Evolutionary conservation across 2,329 filamentous ascomycete species (phyloP).

Genomic region (Alternaria sp.): DNA sequence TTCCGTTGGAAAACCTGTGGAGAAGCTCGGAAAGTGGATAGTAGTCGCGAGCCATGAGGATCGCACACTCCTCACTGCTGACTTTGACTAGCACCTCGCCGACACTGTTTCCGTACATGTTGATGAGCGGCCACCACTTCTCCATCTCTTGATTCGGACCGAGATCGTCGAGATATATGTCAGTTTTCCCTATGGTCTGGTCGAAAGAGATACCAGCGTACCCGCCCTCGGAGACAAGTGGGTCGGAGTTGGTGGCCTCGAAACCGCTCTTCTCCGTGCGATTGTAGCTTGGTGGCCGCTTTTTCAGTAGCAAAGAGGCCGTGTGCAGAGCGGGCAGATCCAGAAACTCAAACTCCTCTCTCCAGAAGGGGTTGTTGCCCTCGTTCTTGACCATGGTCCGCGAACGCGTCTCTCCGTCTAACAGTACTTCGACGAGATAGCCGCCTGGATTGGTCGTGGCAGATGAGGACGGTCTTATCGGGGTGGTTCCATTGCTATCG

Average conservation of each 20-base stretch:
- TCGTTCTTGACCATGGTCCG: slow-evolving; percentile 76
- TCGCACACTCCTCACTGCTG: slow-evolving; percentile 86
- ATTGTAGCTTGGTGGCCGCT: slow-evolving; percentile 57
- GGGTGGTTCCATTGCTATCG: slow-evolving; percentile 36
- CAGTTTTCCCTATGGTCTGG: slow-evolving; percentile 73
- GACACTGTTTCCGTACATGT: slow-evolving; percentile 76
- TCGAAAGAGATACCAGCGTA: slow-evolving; percentile 59
- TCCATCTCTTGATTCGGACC: slow-evolving; percentile 81
- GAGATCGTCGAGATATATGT: slow-evolving; percentile 80
- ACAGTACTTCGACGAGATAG: slow-evolving; percentile 79
- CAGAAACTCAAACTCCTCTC: slow-evolving; percentile 79
- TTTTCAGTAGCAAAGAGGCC: slow-evolving; percentile 76
- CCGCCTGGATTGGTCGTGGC: slow-evolving; percentile 61
- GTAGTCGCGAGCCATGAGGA: slow-evolving; percentile 87
- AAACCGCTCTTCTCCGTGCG: slow-evolving; percentile 49
- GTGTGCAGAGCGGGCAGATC: slow-evolving; percentile 76
- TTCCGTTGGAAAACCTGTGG: slow-evolving; percentile 81
- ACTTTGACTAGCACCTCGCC: slow-evolving; percentile 87
- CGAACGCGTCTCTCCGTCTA: slow-evolving; percentile 81
- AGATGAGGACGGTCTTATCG: slow-evolving; percentile 45
- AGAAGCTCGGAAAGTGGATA: slow-evolving; percentile 81
- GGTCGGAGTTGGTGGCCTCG: slow-evolving; percentile 47
- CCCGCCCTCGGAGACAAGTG: slow-evolving; percentile 51
- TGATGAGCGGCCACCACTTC: slow-evolving; percentile 82
- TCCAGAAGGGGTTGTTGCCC: slow-evolving; percentile 80